Conservation (phyloP, 2,329 filamentous ascomycete species). For the Emericellopsis cladophorae region DNA sequence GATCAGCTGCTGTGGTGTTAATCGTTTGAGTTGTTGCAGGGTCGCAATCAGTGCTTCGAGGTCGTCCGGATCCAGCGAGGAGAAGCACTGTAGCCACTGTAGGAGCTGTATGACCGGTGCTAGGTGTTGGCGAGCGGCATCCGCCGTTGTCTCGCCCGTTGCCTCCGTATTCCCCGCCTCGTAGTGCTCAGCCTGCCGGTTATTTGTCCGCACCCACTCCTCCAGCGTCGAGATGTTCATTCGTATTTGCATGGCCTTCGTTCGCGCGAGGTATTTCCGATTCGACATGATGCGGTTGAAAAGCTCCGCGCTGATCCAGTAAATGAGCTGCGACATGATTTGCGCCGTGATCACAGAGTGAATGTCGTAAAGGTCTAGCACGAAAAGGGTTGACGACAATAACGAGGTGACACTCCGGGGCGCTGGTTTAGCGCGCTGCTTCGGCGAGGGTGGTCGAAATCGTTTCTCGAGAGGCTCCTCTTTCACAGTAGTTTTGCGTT, state of each 20-base stretch:
- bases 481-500: slow-evolving; percentile 79
- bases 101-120: slow-evolving; percentile 85
- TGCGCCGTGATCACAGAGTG: slow-evolving; percentile 93
- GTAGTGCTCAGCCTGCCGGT: slow-evolving; percentile 87
- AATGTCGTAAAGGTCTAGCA: slow-evolving; percentile 96
- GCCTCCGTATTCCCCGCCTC: slow-evolving; percentile 81
- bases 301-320: slow-evolving; percentile 91
- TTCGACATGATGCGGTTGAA: slow-evolving; percentile 99
- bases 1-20: slow-evolving; percentile 80
- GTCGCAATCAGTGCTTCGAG: slow-evolving; percentile 80
- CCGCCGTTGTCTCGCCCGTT: slow-evolving; percentile 76
- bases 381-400: slow-evolving; percentile 89
- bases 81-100: slow-evolving; percentile 97
- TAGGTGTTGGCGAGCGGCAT: slow-evolving; percentile 72
- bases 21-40: slow-evolving; percentile 71
- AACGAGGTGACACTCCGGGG: slow-evolving; percentile 93
- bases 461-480: slow-evolving; percentile 84
- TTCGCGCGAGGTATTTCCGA: slow-evolving; percentile 83
- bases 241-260: slow-evolving; percentile 98
- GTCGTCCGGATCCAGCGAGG: slow-evolving; percentile 74
- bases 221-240: slow-evolving; percentile 96
- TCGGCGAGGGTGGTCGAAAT: slow-evolving; percentile 84
- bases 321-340: slow-evolving; percentile 82
- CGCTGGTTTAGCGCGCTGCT: slow-evolving; percentile 80
- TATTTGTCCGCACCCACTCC: slow-evolving; percentile 91